Evolutionary conservation across 495 filamentous ascomycete genomes (phyloP).

Genomic region (Immersiella caudata): DNA sequence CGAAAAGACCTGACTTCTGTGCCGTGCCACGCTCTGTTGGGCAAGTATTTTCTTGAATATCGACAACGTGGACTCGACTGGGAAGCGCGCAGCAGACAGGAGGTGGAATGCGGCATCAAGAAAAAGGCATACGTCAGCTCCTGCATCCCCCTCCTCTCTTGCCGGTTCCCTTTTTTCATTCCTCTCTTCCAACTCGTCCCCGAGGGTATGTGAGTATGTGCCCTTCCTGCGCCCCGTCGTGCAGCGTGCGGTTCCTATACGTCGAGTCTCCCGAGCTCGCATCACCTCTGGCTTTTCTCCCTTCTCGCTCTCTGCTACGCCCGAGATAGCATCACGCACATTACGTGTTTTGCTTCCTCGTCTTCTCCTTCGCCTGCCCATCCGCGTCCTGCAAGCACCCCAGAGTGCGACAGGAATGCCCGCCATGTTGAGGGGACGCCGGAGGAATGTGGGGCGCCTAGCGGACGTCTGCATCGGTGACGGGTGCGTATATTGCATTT

Average conservation of each 20-base stretch:
- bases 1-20: constrained; percentile 9
- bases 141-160: background rate
- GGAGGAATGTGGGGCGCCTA: background rate
- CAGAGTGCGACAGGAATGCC: constrained; percentile 11
- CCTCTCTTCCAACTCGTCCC: background rate
- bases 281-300: background rate
- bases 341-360: background rate
- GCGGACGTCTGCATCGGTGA: constrained; percentile 19
- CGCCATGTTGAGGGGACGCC: constrained; percentile 2
- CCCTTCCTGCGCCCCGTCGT: background rate
- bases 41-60: constrained; percentile 10
- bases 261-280: background rate
- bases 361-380: constrained; percentile 2
- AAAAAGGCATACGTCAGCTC: constrained; percentile 19
- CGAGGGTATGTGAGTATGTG: constrained; percentile 3
- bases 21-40: background rate
- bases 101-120: background rate
- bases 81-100: background rate
- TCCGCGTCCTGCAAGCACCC: constrained; percentile 13
- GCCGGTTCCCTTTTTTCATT: background rate
- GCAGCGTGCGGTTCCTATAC: background rate
- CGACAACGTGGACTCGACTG: constrained; percentile 6
- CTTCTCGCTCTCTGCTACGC: background rate
- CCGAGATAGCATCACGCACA: constrained; percentile 10
- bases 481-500: constrained; percentile 25